A percentile compares a stretch with the other conserved stretches of the same genome.
These are phyloP conservation scores for Rhodotorula mucilaginosa DNA, from an alignment of 1,284 basidiomycete species.

Conservation along the genomic window DNA sequence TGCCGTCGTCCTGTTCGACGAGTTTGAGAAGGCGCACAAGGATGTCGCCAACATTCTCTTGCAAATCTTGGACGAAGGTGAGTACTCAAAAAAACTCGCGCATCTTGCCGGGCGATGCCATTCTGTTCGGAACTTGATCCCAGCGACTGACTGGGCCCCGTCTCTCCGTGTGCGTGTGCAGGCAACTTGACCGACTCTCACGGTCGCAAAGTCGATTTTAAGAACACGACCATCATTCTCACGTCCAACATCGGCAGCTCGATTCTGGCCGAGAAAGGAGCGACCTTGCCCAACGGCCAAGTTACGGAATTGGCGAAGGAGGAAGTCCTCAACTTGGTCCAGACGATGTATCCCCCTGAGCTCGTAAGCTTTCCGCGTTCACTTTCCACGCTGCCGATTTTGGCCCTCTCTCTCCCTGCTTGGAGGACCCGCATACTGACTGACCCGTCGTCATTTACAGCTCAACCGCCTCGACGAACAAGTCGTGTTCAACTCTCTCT, in stretches of 20 bases:
- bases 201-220: conserved; percentile 61
- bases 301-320: conserved; percentile 64
- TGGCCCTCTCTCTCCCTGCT: neutral
- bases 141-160: no score
- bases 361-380: conserved; percentile 58
- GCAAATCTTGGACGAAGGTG: conserved; percentile 83
- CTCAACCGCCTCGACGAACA: conserved; percentile 44
- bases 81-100: no score
- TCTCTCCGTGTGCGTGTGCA: no score
- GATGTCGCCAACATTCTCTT: conserved; percentile 84
- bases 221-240: conserved; percentile 75
- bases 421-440: neutral
- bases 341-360: conserved; percentile 80
- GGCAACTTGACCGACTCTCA: conserved; percentile 69
- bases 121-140: no score
- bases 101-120: no score
- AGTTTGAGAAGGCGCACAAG: conserved; percentile 78
- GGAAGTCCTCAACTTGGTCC: conserved; percentile 71
- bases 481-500: conserved; percentile 81
- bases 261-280: conserved; percentile 68
- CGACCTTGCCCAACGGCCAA: conserved; percentile 64
- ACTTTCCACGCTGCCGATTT: conserved; percentile 5
- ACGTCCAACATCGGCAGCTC: conserved; percentile 83
- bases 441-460: neutral
- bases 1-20: conserved; percentile 73